Base-by-base conservation (phyloP, 768 basidiomycete genomes). In the Flagelloscypha sp. region DNA sequence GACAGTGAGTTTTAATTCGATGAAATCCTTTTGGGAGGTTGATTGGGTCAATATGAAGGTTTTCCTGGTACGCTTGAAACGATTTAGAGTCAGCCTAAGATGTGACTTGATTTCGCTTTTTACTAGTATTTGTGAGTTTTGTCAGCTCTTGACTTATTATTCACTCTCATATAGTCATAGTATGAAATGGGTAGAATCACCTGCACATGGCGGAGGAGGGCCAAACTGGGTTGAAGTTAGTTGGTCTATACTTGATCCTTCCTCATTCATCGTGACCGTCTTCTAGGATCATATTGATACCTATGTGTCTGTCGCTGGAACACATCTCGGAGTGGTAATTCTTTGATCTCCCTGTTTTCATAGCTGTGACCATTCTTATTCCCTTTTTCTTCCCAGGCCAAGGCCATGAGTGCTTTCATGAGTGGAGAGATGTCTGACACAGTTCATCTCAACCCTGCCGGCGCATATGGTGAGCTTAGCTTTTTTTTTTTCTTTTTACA, bases 401-500 rank as follows among this genome's bases (percentile, higher is more conserved):
- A 97, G 62, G 85, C 93, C 0, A 92, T 97, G 87, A 59, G 92
- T 0, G 93, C 95, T 0, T 88, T 97, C 54, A 63, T 97, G 25
- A 90, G 87, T 0, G 94, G 94, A 8, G 94, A 98, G 59, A 95
- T 97, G 80, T 82, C 83, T 53, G 88, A 94, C 46, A 93, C 89
- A 0, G 86, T 89, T 4, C 77, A 87, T 50, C 69, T 92, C 61
- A 78, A 83, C 50, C 82, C 82, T 10, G 84, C 80, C 10, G 86
- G 82, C 11, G 75, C 79, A 32, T 84, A 86, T 53, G 79, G 80
- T 80, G 32, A 19, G 64, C 43, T 7, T n/a, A n/a, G n/a, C n/a
- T n/a, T n/a, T 13, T 13, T 13, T 23, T 15, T 30, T 28, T 17
- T 18, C 15, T 24, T 15, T 2, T 13, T 42, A n/a, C 16, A 11